These are phyloP conservation scores for Orbilia ellipsospora DNA, from an alignment of 2,329 filamentous ascomycete species.

Conservation along the genomic window DNA sequence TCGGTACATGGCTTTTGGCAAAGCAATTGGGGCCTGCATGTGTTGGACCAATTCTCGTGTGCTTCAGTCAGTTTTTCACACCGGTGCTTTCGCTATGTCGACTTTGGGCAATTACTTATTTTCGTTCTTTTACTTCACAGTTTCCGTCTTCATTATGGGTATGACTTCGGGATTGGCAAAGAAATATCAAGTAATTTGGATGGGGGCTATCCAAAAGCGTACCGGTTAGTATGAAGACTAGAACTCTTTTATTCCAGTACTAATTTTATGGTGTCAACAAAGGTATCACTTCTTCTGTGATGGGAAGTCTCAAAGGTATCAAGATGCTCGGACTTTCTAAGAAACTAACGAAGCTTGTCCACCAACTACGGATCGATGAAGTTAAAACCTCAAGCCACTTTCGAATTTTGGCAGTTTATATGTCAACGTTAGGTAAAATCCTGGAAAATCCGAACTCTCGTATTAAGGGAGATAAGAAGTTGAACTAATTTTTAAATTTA, in stretches of 20 bases:
- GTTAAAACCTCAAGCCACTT: slow-evolving; percentile 62
- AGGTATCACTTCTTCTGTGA: slow-evolving; percentile 60
- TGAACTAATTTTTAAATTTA: slow-evolving; percentile 1
- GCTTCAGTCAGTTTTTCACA: slow-evolving; percentile 53
- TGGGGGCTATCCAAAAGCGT: slow-evolving; percentile 59
- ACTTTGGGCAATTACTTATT: not conserved
- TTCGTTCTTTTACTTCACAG: slow-evolving; percentile 2
- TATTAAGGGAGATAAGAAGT: not conserved
- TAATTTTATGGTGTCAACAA: not conserved
- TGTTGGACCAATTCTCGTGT: slow-evolving; percentile 59
- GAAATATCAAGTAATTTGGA: slow-evolving; percentile 60
- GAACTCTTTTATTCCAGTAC: not conserved
- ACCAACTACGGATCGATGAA: slow-evolving; percentile 62
- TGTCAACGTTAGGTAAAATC: slow-evolving; percentile 61
- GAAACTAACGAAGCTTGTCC: slow-evolving; percentile 60
- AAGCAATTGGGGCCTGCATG: slow-evolving; percentile 61
- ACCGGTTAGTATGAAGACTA: slow-evolving; percentile 54
- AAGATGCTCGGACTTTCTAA: slow-evolving; percentile 63
- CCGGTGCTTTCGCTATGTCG: not conserved
- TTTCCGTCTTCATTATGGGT: slow-evolving; percentile 51
- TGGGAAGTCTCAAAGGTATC: slow-evolving; percentile 64
- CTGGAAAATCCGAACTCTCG: too few relatives aligned
- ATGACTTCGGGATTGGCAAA: slow-evolving; percentile 59
- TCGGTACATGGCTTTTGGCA: slow-evolving; percentile 62
- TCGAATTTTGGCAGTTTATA: slow-evolving; percentile 61